phyloP scores from a whole-genome alignment of 805 yeast genomes.

The Phaffomyces opuntiae region DNA sequence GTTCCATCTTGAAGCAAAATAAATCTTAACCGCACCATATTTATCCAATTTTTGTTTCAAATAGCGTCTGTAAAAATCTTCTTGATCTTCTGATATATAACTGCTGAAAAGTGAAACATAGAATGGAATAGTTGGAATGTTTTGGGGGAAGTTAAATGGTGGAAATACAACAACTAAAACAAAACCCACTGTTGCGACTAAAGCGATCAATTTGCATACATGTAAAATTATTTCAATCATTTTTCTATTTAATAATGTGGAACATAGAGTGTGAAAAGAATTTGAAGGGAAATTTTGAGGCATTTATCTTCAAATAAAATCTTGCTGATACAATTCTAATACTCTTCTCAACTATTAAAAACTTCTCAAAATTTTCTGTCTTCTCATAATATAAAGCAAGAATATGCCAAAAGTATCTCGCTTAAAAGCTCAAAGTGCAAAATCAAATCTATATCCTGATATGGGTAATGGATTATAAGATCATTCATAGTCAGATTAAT shows the following conservation, averaged over 20 bases:
- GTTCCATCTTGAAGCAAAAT: constrained; percentile 58
- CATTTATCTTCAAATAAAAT: no score
- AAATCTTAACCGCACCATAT: constrained; percentile 52
- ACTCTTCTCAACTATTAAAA: no score
- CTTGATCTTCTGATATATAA: constrained; percentile 39
- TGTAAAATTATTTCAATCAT: background rate
- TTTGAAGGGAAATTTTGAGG: no score
- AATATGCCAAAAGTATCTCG: no score
- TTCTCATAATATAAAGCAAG: no score
- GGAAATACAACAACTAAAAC: constrained; percentile 27
- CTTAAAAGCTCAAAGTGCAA: no score
- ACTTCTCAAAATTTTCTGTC: no score
- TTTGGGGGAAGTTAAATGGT: constrained; percentile 43
- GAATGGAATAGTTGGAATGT: constrained; percentile 56
- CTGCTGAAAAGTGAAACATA: constrained; percentile 46
- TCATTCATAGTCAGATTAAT: no score
- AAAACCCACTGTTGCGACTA: constrained; percentile 2
- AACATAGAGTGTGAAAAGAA: no score
- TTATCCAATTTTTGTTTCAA: constrained; percentile 38
- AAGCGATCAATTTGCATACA: background rate
- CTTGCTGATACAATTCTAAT: no score
- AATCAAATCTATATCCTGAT: no score
- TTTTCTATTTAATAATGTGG: background rate
- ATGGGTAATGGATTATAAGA: no score
- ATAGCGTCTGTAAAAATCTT: constrained; percentile 36